A percentile compares a stretch with the other conserved stretches of the same genome.
phyloP scores from a whole-genome alignment of 805 yeast species.

The Tetrapisispora arboricola region DNA sequence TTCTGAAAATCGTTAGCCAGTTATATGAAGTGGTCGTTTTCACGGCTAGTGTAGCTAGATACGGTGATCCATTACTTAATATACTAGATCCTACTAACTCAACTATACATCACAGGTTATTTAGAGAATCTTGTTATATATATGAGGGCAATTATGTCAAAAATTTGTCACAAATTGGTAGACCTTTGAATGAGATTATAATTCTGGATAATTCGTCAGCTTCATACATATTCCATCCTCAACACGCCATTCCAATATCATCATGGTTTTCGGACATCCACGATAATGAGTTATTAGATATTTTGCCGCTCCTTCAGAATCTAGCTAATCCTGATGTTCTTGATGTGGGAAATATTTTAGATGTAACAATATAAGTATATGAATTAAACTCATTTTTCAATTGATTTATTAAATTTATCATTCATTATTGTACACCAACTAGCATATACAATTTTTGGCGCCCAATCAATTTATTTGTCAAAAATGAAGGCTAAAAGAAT shows the following conservation, averaged over 20 bases:
- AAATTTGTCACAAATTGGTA: conserved; percentile 85
- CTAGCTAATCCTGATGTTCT: conserved; percentile 60
- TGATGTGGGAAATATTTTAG: conserved; percentile 79
- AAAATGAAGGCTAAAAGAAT: too few relatives aligned
- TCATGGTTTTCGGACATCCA: conserved; percentile 98
- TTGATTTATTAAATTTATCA: too few relatives aligned
- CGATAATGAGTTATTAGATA: conserved; percentile 87
- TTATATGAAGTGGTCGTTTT: conserved; percentile 91
- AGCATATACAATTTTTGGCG: too few relatives aligned
- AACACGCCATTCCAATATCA: conserved; percentile 93
- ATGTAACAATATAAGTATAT: conserved; percentile 45
- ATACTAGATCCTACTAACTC: conserved; percentile 60
- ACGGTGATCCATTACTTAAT: conserved; percentile 92
- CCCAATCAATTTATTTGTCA: too few relatives aligned
- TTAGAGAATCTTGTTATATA: conserved; percentile 88
- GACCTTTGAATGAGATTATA: conserved; percentile 77
- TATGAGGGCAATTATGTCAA: conserved; percentile 93
- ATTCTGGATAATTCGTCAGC: conserved; percentile 97
- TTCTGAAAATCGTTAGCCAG: conserved; percentile 70
- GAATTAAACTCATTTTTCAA: too few relatives aligned
- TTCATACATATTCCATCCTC: conserved; percentile 95
- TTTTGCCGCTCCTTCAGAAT: conserved; percentile 84
- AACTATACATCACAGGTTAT: conserved; percentile 79
- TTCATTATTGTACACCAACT: too few relatives aligned
- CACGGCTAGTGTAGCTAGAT: conserved; percentile 91